phyloP scores from a whole-genome alignment of 371 early-diverging fungal species.

The Dentiscutata heterogama region DNA sequence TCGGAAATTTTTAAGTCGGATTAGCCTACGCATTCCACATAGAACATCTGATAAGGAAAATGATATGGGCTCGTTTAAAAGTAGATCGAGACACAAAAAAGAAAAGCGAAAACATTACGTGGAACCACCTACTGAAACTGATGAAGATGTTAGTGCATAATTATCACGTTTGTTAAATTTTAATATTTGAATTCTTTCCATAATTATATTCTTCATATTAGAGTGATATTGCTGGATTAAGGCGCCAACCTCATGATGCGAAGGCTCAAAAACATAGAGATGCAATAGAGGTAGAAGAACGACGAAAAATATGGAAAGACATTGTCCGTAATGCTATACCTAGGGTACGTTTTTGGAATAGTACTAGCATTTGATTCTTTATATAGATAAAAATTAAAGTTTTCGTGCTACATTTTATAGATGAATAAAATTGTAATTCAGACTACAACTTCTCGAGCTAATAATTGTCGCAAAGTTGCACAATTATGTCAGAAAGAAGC shows the following conservation, averaged over 20 bases:
- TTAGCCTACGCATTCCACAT: neutral
- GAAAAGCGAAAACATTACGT: too few relatives aligned
- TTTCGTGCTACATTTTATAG: constrained; percentile 39
- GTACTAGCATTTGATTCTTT: neutral
- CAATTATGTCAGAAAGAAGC: constrained; percentile 65
- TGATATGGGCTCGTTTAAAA: neutral
- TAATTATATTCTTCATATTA: neutral
- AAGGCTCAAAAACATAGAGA: constrained; percentile 30
- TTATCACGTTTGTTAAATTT: neutral
- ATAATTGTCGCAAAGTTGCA: constrained; percentile 67
- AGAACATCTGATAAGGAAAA: neutral
- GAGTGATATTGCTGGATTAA: neutral
- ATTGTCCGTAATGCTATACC: constrained; percentile 45
- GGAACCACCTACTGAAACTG: neutral
- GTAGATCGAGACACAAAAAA: neutral
- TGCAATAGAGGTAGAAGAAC: constrained; percentile 32
- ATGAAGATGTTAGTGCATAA: neutral
- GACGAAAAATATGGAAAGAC: constrained; percentile 44
- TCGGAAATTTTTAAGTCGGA: constrained; percentile 1
- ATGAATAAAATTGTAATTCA: constrained; percentile 66
- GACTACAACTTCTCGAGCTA: constrained; percentile 62
- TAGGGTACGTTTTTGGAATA: constrained; percentile 9
- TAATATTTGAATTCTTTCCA: neutral
- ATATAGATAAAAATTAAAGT: neutral
- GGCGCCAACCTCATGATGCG: neutral